Base-by-base conservation (phyloP, 2,329 filamentous ascomycete genomes). In the Aureobasidium sp. region DNA sequence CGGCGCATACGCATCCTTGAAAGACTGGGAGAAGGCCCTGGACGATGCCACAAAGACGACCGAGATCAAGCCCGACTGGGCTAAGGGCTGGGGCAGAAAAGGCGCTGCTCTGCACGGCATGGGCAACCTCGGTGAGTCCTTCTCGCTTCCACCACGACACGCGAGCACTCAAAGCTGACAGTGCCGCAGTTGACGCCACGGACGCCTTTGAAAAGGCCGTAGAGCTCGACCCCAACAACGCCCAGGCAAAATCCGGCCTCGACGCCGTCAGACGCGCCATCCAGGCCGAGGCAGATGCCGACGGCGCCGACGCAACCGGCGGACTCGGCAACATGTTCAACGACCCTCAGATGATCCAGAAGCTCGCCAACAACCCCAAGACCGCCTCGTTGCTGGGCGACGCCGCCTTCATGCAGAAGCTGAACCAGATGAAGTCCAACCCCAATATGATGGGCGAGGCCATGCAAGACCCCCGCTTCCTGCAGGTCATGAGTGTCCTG, bases 21-120 rank as follows among this genome's bases (percentile, higher is more conserved):
- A 86, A 74, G 85, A 97, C 62, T 99, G 89, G 81, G 79, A 88
- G 65, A 83, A 87, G 67, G 94, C 94, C 21, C 79, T 97, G 27
- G 81, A 88, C 64, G 94, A 99, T 80, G 94, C 94, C 61, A 87
- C 87, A 71, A 96, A 96, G 82, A 94, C 90, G 3, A 95, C 88
- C 60, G 84, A 95, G 76, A 80, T 99, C 74, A 97, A 99, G 81
- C 88, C 93, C 13, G 94, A 97, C 79, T 99, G 94, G 94, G 86
- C 90, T 62, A 97, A 97, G 78, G 94, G 94, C 66, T 96, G 90
- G 88, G 87, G 89, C 62, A 86, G 94, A 63, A 96, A 96, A 75
- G 94, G 93, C 66, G 87, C 91, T 64, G 94, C 94, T 60, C 81
- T 92, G 35, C 94, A 96, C 74, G 94, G 94, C 47, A 79, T 86